phyloP scores from a whole-genome alignment of 768 basidiomycete species.

The Phallus indusiatus region DNA sequence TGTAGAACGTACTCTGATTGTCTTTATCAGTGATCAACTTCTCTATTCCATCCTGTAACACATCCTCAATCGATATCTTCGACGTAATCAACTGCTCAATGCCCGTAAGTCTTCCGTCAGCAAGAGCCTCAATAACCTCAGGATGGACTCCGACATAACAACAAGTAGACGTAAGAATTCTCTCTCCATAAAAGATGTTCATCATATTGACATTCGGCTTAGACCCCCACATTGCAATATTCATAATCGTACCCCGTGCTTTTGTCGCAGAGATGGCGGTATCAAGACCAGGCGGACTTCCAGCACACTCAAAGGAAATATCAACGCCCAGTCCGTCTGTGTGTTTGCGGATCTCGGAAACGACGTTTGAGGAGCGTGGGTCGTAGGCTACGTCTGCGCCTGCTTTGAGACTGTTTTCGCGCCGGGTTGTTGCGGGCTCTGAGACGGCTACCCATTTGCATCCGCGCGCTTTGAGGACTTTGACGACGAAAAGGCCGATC shows the following conservation, averaged over 20 bases:
- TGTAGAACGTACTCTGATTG: constrained; percentile 25
- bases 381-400: constrained; percentile 31
- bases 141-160: constrained; percentile 31
- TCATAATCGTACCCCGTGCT: constrained; percentile 30
- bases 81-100: constrained; percentile 35
- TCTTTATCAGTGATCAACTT: constrained; percentile 32
- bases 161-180: constrained; percentile 15
- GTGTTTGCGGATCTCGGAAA: constrained; percentile 17
- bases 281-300: constrained; percentile 29
- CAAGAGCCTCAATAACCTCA: constrained; percentile 31
- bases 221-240: constrained; percentile 36
- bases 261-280: constrained; percentile 27
- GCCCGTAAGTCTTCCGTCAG: constrained; percentile 27
- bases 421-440: constrained; percentile 31
- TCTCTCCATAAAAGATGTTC: constrained; percentile 27
- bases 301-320: constrained; percentile 39
- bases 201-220: constrained; percentile 28
- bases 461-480: constrained; percentile 26
- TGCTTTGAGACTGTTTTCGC: constrained; percentile 26
- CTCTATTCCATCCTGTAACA: constrained; percentile 34
- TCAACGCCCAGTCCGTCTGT: constrained; percentile 31
- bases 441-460: constrained; percentile 28
- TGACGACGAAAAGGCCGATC: constrained; percentile 32
- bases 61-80: constrained; percentile 31
- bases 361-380: constrained; percentile 23